Evolutionary conservation across 805 yeast species (phyloP), one percentile per base, ranked within the genome.

Genomic region (Saccharomycopsis amapae): DNA sequence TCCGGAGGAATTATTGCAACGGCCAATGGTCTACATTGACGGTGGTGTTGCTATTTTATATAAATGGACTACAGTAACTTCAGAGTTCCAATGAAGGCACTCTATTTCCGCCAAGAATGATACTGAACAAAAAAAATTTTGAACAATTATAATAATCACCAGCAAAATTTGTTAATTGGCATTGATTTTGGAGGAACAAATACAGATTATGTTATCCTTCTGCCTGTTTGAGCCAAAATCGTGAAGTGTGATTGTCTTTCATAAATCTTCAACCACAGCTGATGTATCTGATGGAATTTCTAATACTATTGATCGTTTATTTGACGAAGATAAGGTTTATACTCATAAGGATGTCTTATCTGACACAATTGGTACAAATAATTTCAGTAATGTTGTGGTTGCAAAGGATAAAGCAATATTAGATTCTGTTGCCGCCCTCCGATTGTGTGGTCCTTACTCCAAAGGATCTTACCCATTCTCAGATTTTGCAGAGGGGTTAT

Each of bases 141-240:
- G n/a, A n/a, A n/a, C 22, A 35, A 20, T n/a, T 19, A 3, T 40
- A n/a, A 40, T 33, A 6, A 41, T 41, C 26, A 13, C 22, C 5
- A 25, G 4, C 23, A 34, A 26, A 34, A 37, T 20, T 43, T 44
- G 26, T 40, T 44, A 19, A 64, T 72, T 30, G 78, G 76, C 20
- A 68, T 72, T 17, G 77, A 72, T 54, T 75, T 72, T 36, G 77
- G 77, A 20, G 76, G 76, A 13, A 72, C 76, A 31, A 71, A 71
- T 58, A 69, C 76, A 1, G 76, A 72, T 55, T 62, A 70, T 20
- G 76, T 72, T 26, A 55, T 72, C 20, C 47, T 72, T 5, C 69
- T 70, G 42, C 71, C 75, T 44, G 6, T 46, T 61, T n/a, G 32
- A 45, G 22, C 38, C 53, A 9, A 48, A 52, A 1, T 45, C 53